These are phyloP conservation scores for Alternaria sp. DNA, from an alignment of 2,329 filamentous ascomycete genomes.

Conservation along the genomic window DNA sequence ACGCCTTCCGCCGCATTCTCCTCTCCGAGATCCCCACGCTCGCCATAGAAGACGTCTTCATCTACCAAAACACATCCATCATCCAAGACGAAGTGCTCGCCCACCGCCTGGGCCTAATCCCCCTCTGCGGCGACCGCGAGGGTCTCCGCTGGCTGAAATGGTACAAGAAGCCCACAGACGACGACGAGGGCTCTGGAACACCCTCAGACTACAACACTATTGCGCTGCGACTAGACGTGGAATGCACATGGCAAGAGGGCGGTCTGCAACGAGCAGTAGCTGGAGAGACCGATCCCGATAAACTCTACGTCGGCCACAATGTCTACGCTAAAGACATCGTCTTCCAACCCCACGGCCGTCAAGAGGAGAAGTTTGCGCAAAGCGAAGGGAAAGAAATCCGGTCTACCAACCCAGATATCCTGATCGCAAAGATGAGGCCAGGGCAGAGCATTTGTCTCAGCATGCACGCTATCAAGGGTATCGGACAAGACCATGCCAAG, in stretches of 20 bases:
- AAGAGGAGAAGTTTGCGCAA: slow-evolving; percentile 41
- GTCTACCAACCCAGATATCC: slow-evolving; percentile 87
- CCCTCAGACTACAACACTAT: slow-evolving; percentile 86
- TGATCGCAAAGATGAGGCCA: slow-evolving; percentile 92
- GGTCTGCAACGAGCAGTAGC: slow-evolving; percentile 62
- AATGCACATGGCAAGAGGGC: slow-evolving; percentile 79
- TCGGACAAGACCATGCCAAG: slow-evolving; percentile 93
- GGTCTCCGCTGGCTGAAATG: slow-evolving; percentile 84
- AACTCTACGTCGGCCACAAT: slow-evolving; percentile 85
- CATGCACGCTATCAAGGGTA: slow-evolving; percentile 94
- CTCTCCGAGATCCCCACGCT: slow-evolving; percentile 93
- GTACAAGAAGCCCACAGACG: slow-evolving; percentile 72
- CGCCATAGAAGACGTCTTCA: slow-evolving; percentile 91
- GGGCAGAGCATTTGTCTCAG: slow-evolving; percentile 85
- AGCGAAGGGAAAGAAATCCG: slow-evolving; percentile 67
- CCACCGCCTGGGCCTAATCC: slow-evolving; percentile 87
- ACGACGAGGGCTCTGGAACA: slow-evolving; percentile 46
- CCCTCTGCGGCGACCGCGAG: slow-evolving; percentile 78
- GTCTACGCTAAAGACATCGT: slow-evolving; percentile 63
- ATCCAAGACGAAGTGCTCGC: slow-evolving; percentile 97
- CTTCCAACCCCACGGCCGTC: slow-evolving; percentile 75
- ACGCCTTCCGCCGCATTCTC: slow-evolving; percentile 95
- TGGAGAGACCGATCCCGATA: slow-evolving; percentile 78
- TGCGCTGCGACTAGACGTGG: slow-evolving; percentile 74
- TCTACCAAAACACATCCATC: slow-evolving; percentile 95